A percentile compares a stretch with the other conserved stretches of the same genome.
Evolutionary conservation across 1,284 basidiomycete genomes (phyloP).

Genomic region (Trametes hirsuta): DNA sequence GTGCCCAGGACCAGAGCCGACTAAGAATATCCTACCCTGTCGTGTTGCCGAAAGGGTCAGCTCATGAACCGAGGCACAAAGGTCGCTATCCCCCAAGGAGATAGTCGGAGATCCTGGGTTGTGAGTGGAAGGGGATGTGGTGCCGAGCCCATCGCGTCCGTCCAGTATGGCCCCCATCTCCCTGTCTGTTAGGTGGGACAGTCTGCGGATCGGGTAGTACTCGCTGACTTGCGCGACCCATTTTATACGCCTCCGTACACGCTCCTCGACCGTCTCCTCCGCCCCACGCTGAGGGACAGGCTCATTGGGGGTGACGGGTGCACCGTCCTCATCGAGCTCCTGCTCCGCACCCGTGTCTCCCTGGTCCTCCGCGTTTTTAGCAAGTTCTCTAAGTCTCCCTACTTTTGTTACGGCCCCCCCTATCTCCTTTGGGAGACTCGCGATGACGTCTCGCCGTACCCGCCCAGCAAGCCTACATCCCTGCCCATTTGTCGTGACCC

Average conservation of each 20-base stretch:
- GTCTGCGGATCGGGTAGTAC: slow-evolving; percentile 86
- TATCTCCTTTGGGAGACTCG: slow-evolving; percentile 72
- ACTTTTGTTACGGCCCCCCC: slow-evolving; percentile 82
- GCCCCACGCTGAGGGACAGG: slow-evolving; percentile 69
- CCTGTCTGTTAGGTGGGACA: slow-evolving; percentile 67
- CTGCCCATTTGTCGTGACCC: slow-evolving; percentile 89
- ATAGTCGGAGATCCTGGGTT: slow-evolving; percentile 5
- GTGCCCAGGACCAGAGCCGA: slow-evolving; percentile 95
- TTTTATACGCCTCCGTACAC: slow-evolving; percentile 69
- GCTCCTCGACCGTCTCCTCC: slow-evolving; percentile 55
- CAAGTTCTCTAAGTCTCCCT: slow-evolving; percentile 69
- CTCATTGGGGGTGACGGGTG: slow-evolving; percentile 70
- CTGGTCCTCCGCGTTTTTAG: slow-evolving; percentile 45
- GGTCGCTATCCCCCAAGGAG: slow-evolving; percentile 24
- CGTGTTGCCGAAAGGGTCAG: slow-evolving; percentile 37
- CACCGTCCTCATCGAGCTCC: slow-evolving; percentile 60
- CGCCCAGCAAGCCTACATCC: slow-evolving; percentile 88
- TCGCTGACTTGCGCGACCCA: slow-evolving; percentile 94
- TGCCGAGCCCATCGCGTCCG: slow-evolving; percentile 37
- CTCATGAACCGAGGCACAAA: slow-evolving; percentile 26
- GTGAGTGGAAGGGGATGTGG: slow-evolving; percentile 2
- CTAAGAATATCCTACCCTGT: slow-evolving; percentile 80
- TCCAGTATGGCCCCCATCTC: slow-evolving; percentile 74
- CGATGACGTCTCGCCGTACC: slow-evolving; percentile 83
- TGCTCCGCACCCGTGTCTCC: slow-evolving; percentile 36